Conservation (phyloP, 1,284 basidiomycete genomes). For the Coriolopsis trogii region DNA sequence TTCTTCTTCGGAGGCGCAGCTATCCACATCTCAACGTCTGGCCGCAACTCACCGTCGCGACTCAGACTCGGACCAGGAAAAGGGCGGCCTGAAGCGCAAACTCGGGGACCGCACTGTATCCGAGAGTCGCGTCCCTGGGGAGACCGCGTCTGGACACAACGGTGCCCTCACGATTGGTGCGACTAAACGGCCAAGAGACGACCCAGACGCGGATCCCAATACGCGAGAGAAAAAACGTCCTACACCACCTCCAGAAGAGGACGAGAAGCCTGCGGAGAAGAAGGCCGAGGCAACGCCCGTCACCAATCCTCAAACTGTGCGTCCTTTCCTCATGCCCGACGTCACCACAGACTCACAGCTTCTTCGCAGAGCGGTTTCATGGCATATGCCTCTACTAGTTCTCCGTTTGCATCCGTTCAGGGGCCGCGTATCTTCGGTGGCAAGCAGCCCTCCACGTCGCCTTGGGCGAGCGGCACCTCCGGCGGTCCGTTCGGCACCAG, state of each 20-base stretch:
- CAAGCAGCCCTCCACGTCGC: constrained; percentile 30
- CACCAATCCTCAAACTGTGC: constrained; percentile 54
- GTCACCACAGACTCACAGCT: no score
- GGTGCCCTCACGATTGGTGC: constrained; percentile 27
- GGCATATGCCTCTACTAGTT: constrained; percentile 70
- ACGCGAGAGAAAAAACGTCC: constrained; percentile 64
- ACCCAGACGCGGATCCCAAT: constrained; percentile 57
- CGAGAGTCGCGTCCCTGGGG: constrained; percentile 33
- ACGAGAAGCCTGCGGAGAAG: constrained; percentile 24
- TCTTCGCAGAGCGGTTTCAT: constrained; percentile 63
- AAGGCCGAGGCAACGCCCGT: constrained; percentile 26
- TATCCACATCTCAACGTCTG: constrained; percentile 5
- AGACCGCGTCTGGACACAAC: constrained; percentile 13
- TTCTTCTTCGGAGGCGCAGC: background rate
- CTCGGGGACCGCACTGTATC: constrained; percentile 48
- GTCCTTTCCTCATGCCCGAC: no score
- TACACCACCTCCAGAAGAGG: constrained; percentile 66
- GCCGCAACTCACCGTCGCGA: constrained; percentile 23
- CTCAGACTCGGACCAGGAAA: constrained; percentile 49
- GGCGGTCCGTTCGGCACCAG: constrained; percentile 18
- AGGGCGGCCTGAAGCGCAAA: constrained; percentile 69
- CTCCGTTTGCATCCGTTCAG: constrained; percentile 70
- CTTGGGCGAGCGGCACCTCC: constrained; percentile 23
- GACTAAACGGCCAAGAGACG: constrained; percentile 42
- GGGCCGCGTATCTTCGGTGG: constrained; percentile 65